phyloP scores from a whole-genome alignment of 768 basidiomycete species.

The Suillus sp. region DNA sequence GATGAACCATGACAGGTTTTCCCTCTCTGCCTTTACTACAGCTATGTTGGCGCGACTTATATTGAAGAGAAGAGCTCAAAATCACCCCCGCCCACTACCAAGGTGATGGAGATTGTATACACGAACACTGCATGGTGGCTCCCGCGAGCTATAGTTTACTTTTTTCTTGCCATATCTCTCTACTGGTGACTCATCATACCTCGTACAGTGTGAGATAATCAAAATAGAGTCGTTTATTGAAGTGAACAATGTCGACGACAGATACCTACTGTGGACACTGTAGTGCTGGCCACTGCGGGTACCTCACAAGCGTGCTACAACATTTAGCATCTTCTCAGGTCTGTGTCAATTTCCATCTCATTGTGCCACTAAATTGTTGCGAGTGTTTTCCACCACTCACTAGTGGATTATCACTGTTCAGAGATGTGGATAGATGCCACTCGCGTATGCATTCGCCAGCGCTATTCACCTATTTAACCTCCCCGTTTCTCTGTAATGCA shows the following conservation, averaged over 20 bases:
- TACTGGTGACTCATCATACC: not conserved
- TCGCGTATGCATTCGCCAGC: not conserved
- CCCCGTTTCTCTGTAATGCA: not conserved
- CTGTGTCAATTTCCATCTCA: not conserved
- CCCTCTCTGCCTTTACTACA: conserved; percentile 81
- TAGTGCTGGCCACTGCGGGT: not conserved
- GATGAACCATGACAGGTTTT: conserved; percentile 61
- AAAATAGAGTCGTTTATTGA: not conserved
- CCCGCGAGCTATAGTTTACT: not conserved
- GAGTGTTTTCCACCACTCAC: not conserved
- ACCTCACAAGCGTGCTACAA: not conserved
- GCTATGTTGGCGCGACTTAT: conserved; percentile 78
- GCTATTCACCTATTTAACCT: not conserved
- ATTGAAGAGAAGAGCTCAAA: conserved; percentile 50
- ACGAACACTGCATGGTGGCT: not conserved
- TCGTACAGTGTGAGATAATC: not conserved
- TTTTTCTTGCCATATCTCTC: not conserved
- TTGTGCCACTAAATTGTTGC: not conserved
- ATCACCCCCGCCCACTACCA: conserved; percentile 56
- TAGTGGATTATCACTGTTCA: not conserved
- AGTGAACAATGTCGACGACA: no score
- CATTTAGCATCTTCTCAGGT: not conserved
- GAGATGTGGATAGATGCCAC: not conserved
- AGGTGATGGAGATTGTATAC: conserved; percentile 35
- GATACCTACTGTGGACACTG: not conserved